These are phyloP conservation scores for Phylloporus sp. DNA, from an alignment of 768 basidiomycete genomes.

Conservation along the genomic window DNA sequence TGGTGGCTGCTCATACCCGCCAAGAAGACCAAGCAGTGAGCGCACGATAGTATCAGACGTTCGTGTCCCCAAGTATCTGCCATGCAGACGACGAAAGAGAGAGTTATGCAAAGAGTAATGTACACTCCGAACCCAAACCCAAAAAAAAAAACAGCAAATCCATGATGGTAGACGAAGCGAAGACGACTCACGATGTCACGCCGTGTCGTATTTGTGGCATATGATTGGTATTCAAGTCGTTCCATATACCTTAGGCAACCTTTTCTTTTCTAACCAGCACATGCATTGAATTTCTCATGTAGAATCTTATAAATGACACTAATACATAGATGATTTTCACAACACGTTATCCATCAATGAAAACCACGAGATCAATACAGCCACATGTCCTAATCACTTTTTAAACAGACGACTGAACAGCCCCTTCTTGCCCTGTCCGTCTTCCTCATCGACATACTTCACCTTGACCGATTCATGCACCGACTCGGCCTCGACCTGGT, in stretches of 20 bases:
- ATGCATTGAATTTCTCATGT: background rate
- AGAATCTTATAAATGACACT: background rate
- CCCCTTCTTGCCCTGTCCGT: constrained; percentile 4
- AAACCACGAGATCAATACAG: background rate
- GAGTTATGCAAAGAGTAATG: background rate
- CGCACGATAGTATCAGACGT: no score
- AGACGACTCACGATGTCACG: constrained; percentile 11
- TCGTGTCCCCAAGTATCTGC: no score
- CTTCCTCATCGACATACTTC: constrained; percentile 19
- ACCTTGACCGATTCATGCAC: constrained; percentile 17
- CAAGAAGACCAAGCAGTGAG: constrained; percentile 15
- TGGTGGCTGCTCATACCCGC: constrained; percentile 63
- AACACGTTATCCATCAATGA: no score
- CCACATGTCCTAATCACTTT: background rate
- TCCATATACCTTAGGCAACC: constrained; percentile 6
- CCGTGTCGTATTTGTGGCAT: constrained; percentile 8
- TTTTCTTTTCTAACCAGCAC: background rate
- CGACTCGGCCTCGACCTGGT: constrained; percentile 14
- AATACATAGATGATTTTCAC: background rate
- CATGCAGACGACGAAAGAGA: background rate
- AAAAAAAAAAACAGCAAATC: background rate
- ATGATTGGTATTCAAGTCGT: background rate
- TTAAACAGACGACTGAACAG: constrained; percentile 21
- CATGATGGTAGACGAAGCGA: background rate
- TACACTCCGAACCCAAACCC: background rate